Base-by-base conservation (phyloP, 495 filamentous ascomycete species). In the Diplogelasinospora grovesii region DNA sequence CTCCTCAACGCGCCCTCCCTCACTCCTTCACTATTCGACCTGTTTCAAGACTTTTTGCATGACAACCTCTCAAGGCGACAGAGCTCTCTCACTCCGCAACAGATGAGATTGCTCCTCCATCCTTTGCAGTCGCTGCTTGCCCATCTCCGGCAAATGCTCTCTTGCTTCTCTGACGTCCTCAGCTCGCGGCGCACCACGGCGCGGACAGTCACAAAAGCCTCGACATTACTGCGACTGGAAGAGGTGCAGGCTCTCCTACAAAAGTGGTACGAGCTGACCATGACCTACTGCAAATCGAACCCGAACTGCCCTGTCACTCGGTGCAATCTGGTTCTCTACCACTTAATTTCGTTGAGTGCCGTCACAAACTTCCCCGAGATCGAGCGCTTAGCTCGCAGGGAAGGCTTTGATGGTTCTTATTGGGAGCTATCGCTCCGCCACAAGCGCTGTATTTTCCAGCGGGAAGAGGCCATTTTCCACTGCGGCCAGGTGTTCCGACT, bases 301-400 rank as follows among this genome's bases (percentile, higher is more conserved):
- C 56, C 65, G 1, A 39, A 34, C 10, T 70, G 65, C 36, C 53
- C 63, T 7, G 49, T 65, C 20, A 73, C 56, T 16, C 61, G 55
- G 36, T 73, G 72, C 37, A 81, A 74, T 51, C 53, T 82, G n/a
- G 68, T 75, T 8, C 69, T 83, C 46, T 81, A 74, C 56, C 78
- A 83, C 45, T 65, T 83, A 21, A 73, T 82, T 41, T 73, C 65
- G 21, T 65, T 83, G 24, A 81, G 81, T 49, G 66, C 70, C 8
- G 61, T 76, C 4, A 71, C 72, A 20, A 72, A 73, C 54, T 77
- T 82, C 47, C 60, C 69, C 5, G 71, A 74, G 41, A 74, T 81
- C 24, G 79, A 83, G 56, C 60, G 68, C 0, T 50, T 80, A 2
- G 75, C 77, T 3, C 66, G 78, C 14, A 57, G 65, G 20, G 74